Base-by-base conservation (phyloP, 2,329 filamentous ascomycete genomes). In the Sporothrix humicola region DNA sequence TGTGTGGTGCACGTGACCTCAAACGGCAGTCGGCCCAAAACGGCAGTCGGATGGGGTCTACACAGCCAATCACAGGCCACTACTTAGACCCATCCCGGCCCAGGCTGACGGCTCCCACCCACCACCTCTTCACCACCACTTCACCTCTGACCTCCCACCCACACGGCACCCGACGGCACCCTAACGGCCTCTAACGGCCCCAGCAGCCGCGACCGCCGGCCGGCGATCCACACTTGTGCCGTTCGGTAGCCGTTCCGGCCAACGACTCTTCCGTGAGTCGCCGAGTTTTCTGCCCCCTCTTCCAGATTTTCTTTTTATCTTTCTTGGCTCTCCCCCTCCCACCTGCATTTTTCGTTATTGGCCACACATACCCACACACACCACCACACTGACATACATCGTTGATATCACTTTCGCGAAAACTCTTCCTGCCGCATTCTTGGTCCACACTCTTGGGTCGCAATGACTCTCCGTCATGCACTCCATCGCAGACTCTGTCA, bases 221-320 rank as follows among this genome's bases (percentile, higher is more conserved):
- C 54, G 72, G 65, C 26, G 48, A 70, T 50, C 65, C 58, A 73
- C 72, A 31, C 23, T 20, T 52, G 48, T 52, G 65, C 66, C 66
- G 66, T 54, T 54, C 26, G 48, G 48, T 44, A 69, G 69, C 70
- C 72, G 72, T 71, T 50, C 72, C 72, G 72, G 69, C 20, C 61
- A 44, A 56, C 63, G 72, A 71, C 52, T 59, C 58, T 68, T 71
- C 72, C 69, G 72, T 68, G 42, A 37, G 50, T 71, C 72, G 72
- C 72, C 72, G 72, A 72, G 31, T 42, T 70, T 69, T 70, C 42
- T 20, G 10, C 46, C 46, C 65, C 17, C 15, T 12, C 54, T 6
- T 42, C 23, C 31, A 37, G 7, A 37, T 23, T 23, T 37, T 17
- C 17, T 13, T 31, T 37, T 37, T 37, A 37, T 37, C 31, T 37